Conservation (phyloP, 2,329 filamentous ascomycete species). For the Fusarium sp. region DNA sequence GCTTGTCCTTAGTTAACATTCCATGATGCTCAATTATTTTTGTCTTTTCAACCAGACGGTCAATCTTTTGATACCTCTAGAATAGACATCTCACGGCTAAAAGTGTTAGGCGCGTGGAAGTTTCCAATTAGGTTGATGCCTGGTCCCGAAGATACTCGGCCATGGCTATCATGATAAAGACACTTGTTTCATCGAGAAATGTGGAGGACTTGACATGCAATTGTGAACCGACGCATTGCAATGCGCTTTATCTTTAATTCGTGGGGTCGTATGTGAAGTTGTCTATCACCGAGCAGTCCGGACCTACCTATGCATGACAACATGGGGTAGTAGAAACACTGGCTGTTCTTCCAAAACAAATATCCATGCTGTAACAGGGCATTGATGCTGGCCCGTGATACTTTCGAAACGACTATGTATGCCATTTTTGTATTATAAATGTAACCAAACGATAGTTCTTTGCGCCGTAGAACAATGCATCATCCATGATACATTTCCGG, state of each 20-base stretch:
- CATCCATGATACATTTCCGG: constrained; percentile 25
- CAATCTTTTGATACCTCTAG: too few species aligned
- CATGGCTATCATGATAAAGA: constrained; percentile 16
- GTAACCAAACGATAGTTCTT: constrained; percentile 14
- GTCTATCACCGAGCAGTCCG: constrained; percentile 30
- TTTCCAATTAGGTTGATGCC: constrained; percentile 26
- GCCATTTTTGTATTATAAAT: constrained; percentile 7
- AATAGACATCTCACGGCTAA: constrained; percentile 36
- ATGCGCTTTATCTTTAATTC: constrained; percentile 26
- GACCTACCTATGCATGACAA: constrained; percentile 15
- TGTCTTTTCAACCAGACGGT: too few species aligned
- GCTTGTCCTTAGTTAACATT: too few species aligned
- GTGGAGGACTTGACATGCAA: constrained; percentile 4
- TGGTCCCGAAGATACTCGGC: constrained; percentile 38
- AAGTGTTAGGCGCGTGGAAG: constrained; percentile 29
- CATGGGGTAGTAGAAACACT: constrained; percentile 40
- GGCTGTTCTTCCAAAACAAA: constrained; percentile 31
- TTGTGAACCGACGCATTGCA: constrained; percentile 16
- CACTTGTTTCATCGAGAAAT: not conserved
- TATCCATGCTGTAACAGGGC: constrained; percentile 22
- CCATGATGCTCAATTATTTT: too few species aligned
- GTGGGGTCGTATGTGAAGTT: constrained; percentile 16
- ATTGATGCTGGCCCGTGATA: constrained; percentile 23
- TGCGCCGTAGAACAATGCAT: constrained; percentile 32
- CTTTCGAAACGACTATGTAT: constrained; percentile 21